Evolutionary conservation across 2,329 filamentous ascomycete genomes (phyloP).

Genomic region (Dissoconium aciculare): DNA sequence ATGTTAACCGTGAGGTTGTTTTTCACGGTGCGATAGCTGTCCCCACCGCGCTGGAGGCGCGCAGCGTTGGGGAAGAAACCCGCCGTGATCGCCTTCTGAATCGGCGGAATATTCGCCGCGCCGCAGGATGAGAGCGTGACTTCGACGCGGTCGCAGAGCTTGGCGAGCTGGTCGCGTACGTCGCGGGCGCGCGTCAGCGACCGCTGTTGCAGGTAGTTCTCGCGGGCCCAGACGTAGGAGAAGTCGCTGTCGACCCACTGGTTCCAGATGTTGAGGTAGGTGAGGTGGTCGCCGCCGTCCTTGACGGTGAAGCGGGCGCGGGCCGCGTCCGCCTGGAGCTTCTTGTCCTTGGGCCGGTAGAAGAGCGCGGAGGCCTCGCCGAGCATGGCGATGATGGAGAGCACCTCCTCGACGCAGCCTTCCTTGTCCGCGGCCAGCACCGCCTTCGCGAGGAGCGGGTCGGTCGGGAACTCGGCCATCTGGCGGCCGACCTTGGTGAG

Average conservation of each 20-base stretch:
- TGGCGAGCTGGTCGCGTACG: conserved; percentile 79
- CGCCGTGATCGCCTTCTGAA: conserved; percentile 75
- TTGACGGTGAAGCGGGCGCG: conserved; percentile 77
- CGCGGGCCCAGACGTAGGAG: conserved; percentile 69
- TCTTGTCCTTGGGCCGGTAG: conserved; percentile 93
- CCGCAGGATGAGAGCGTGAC: conserved; percentile 54
- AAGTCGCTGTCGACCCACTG: conserved; percentile 92
- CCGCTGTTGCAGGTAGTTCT: conserved; percentile 88
- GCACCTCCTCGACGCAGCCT: conserved; percentile 82
- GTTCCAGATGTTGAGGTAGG: conserved; percentile 83
- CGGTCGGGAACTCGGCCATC: conserved; percentile 89
- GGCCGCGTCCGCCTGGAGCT: conserved; percentile 85
- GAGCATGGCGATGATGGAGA: conserved; percentile 90
- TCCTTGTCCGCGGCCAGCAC: conserved; percentile 79
- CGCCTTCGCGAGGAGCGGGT: conserved; percentile 80
- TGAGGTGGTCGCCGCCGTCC: conserved; percentile 80
- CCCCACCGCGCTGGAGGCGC: conserved; percentile 64
- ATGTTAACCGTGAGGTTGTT: conserved; percentile 77
- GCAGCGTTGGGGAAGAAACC: conserved; percentile 94
- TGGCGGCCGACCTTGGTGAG: conserved; percentile 82
- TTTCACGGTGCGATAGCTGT: conserved; percentile 83
- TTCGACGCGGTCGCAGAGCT: conserved; percentile 87
- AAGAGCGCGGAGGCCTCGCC: conserved; percentile 79
- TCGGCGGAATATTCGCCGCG: conserved; percentile 55
- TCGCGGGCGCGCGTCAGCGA: conserved; percentile 79